Evolutionary conservation across 2,329 filamentous ascomycete genomes (phyloP), one percentile per base, ranked within the genome.

Genomic region (Aspergillus udagawae): DNA sequence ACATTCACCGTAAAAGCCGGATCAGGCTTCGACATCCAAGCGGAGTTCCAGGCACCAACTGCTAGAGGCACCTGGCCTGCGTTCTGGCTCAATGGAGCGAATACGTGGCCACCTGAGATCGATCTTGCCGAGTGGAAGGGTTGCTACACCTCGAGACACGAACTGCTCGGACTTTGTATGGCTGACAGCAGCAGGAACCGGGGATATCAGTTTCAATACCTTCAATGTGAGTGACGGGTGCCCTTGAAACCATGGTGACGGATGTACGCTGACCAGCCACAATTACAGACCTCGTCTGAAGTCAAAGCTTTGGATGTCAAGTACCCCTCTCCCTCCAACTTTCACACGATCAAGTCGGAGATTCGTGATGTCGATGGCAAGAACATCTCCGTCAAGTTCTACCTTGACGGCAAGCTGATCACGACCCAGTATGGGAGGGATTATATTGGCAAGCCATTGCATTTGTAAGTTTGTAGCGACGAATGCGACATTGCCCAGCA

Each of bases 111-210:
- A 17, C 83, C 83, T 0, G 83, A 85, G 75, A 79, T 85, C 55
- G 83, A 85, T 65, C 76, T 85, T 70, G 82, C 82, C 1, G 83
- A 85, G 68, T 85, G 83, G 83, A 85, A 85, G 65, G 83, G 83
- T 55, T 28, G 35, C 20, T 3, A 38, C 35, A 21, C 27, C 35
- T 44, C 25, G 23, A 8, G 20, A 14, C 29, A 10, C n/a, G 17
- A 38, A 9, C 1, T 2, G 20, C 44, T 49, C 0, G 4, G 1
- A 17, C 9, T 27, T 14, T 10, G 20, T 12, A 20, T 50, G 51
- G 51, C 38, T 45, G 20, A 14, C 9, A 6, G 3, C 35, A 8
- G 14, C 17, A 60, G 59, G 59, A n/a, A 75, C 68, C 35, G 82
- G 63, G 4, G 55, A 63, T 48, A 63, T 67, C 28, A 68, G 65